phyloP scores from a whole-genome alignment of 106 monocot species.

The Dendrobium chrysotoxum region DNA sequence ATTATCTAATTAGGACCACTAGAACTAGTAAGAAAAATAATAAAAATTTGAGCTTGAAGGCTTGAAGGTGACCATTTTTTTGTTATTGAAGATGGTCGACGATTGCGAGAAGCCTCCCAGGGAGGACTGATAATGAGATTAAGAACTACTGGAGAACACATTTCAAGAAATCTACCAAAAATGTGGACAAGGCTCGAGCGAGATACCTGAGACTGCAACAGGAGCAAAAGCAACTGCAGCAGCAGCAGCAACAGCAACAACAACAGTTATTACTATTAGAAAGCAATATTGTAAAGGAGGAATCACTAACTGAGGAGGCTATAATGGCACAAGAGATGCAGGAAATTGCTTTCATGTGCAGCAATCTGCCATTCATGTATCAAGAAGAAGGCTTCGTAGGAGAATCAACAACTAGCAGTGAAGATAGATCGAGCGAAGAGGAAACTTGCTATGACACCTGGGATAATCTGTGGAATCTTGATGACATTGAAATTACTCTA shows the following conservation, averaged over 20 bases:
- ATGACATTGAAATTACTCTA: neutral
- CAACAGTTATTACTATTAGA: neutral
- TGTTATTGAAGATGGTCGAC: conserved; percentile 53
- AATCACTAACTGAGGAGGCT: neutral
- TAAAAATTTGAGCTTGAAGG: no score
- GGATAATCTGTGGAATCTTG: neutral
- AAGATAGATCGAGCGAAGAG: neutral
- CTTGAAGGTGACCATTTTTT: neutral
- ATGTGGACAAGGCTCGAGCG: conserved; percentile 32
- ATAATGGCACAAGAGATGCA: conserved; percentile 9
- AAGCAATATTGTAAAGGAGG: neutral
- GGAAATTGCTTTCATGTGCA: conserved; percentile 14
- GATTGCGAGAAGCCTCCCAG: conserved; percentile 55
- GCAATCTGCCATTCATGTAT: conserved; percentile 3
- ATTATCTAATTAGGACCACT: no score
- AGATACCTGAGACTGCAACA: conserved; percentile 26
- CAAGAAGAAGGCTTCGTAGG: neutral
- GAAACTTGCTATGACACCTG: neutral
- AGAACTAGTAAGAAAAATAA: no score
- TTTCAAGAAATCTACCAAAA: conserved; percentile 66
- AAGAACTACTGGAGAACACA: conserved; percentile 76
- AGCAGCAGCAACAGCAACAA: no score
- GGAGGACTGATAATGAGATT: conserved; percentile 56
- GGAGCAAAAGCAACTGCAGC: conserved; percentile 11
- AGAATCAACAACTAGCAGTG: no score